phyloP scores from a whole-genome alignment of 2,329 filamentous ascomycete species.

The Volutella citrinella region DNA sequence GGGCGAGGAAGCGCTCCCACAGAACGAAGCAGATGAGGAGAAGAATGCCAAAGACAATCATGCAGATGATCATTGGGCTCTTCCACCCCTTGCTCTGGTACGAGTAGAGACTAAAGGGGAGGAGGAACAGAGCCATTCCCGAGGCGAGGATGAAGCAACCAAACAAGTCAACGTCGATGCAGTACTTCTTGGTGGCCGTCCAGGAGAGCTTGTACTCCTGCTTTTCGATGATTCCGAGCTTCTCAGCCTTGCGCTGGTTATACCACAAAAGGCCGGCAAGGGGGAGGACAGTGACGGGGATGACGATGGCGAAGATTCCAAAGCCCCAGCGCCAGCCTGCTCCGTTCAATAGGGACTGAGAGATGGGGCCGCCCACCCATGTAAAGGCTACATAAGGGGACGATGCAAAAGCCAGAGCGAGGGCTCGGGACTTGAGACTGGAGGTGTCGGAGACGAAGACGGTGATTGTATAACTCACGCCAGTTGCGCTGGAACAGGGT shows the following conservation, averaged over 20 bases:
- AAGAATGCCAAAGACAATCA: conserved; percentile 54
- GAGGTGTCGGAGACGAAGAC: conserved; percentile 25
- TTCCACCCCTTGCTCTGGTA: conserved; percentile 44
- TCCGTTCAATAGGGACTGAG: conserved; percentile 48
- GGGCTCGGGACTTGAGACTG: conserved; percentile 37
- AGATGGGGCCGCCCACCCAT: conserved; percentile 59
- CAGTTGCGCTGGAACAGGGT: no score
- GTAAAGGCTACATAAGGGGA: conserved; percentile 65
- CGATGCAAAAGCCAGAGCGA: conserved; percentile 50
- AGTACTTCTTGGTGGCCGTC: conserved; percentile 45
- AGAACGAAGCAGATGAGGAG: conserved; percentile 53
- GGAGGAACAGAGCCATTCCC: conserved; percentile 56
- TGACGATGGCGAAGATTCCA: conserved; percentile 63
- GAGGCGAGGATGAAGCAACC: conserved; percentile 53
- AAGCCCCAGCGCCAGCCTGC: conserved; percentile 67
- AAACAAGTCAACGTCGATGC: conserved; percentile 55
- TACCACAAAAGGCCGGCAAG: conserved; percentile 56
- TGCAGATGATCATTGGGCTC: conserved; percentile 48
- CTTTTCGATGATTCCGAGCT: conserved; percentile 29
- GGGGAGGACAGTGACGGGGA: conserved; percentile 60
- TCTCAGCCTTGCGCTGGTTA: conserved; percentile 55
- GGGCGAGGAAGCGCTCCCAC: conserved; percentile 56
- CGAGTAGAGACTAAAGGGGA: conserved; percentile 58
- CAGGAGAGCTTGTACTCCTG: conserved; percentile 60
- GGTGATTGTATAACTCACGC: no score